Conservation (phyloP, 345 rosid species). For the Populus deltoides region DNA sequence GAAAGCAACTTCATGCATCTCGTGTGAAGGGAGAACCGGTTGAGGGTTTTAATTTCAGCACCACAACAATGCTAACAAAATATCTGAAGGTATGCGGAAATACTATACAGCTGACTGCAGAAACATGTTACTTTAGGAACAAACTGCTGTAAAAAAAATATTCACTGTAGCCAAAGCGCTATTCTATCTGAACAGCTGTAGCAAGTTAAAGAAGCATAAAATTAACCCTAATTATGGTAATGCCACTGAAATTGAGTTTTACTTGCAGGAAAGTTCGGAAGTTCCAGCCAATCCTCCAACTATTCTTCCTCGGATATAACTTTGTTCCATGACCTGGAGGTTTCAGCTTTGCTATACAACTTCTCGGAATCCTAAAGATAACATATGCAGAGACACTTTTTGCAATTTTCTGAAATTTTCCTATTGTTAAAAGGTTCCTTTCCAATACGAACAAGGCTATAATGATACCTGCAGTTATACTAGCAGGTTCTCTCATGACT, state of each 20-base stretch:
- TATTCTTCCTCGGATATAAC: slow-evolving; percentile 46
- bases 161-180: neutral
- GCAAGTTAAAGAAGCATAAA: neutral
- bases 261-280: slow-evolving; percentile 54
- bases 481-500: too few relatives aligned
- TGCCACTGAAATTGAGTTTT: slow-evolving; percentile 8
- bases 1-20: slow-evolving; percentile 79
- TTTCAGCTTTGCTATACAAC: too few relatives aligned
- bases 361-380: neutral
- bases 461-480: neutral
- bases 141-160: neutral
- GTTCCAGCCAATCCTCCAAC: slow-evolving; percentile 49
- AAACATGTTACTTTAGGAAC: neutral
- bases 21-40: slow-evolving; percentile 60
- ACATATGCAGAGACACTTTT: too few relatives aligned
- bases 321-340: too few relatives aligned
- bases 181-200: neutral
- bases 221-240: neutral
- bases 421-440: neutral
- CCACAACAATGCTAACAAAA: slow-evolving; percentile 60
- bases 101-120: neutral
- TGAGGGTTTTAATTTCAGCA: slow-evolving; percentile 88
- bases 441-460: neutral
- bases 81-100: slow-evolving; percentile 60
- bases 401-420: neutral